phyloP scores from a whole-genome alignment of 2,329 filamentous ascomycete genomes.

The Aspergillus texensis region DNA sequence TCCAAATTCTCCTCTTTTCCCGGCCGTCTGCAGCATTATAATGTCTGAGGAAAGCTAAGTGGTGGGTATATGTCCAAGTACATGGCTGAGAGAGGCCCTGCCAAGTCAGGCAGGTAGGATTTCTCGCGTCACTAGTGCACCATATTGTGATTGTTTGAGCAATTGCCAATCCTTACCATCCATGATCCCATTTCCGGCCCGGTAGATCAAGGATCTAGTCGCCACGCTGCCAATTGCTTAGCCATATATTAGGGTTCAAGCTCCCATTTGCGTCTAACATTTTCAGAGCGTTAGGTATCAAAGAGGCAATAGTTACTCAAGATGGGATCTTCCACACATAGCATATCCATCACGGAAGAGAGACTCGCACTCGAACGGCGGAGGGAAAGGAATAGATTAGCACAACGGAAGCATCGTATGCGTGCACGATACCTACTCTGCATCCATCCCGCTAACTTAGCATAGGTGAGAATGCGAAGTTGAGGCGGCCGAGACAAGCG shows the following conservation, averaged over 20 bases:
- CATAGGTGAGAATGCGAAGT: neutral
- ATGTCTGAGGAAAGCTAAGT: neutral
- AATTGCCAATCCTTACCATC: neutral
- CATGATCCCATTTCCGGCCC: neutral
- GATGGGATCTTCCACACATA: neutral
- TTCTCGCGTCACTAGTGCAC: neutral
- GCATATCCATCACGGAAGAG: constrained; percentile 2
- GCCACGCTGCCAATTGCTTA: neutral
- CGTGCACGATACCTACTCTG: neutral
- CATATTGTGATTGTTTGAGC: neutral
- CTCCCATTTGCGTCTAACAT: neutral
- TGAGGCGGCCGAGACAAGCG: neutral
- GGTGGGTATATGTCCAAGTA: neutral
- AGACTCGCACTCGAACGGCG: constrained; percentile 3
- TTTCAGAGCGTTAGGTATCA: neutral
- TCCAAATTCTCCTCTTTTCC: neutral
- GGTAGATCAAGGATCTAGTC: constrained; percentile 4
- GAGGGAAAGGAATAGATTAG: constrained; percentile 4
- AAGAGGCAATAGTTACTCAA: neutral
- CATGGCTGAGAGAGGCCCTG: neutral
- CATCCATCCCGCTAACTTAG: neutral
- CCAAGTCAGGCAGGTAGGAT: neutral
- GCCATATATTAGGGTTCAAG: neutral
- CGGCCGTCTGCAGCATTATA: neutral
- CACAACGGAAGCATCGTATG: constrained; percentile 7